These are phyloP conservation scores for Deakozyma indianensis DNA, from an alignment of 805 yeast species.

Conservation along the genomic window DNA sequence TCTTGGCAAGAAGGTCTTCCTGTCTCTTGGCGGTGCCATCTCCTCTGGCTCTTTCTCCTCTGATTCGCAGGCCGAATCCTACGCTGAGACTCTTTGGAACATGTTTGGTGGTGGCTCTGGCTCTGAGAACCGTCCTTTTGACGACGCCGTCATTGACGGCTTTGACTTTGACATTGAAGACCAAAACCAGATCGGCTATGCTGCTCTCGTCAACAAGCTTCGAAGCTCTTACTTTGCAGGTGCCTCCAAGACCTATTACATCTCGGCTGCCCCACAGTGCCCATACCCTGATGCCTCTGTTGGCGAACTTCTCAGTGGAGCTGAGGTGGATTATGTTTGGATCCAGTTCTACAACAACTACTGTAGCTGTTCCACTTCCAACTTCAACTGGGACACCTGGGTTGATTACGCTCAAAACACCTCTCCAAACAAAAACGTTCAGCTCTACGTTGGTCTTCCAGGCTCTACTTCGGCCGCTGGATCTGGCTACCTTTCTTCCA, in stretches of 20 bases:
- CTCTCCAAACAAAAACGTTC: slow-evolving; percentile 56
- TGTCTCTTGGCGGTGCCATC: slow-evolving; percentile 48
- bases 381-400: slow-evolving; percentile 70
- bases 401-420: slow-evolving; percentile 38
- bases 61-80: slow-evolving; percentile 32
- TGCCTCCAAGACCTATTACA: slow-evolving; percentile 47
- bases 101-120: slow-evolving; percentile 32
- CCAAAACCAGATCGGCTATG: slow-evolving; percentile 47
- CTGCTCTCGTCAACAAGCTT: slow-evolving; percentile 39
- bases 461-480: slow-evolving; percentile 40
- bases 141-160: slow-evolving; percentile 48
- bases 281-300: slow-evolving; percentile 65
- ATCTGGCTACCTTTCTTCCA: slow-evolving; percentile 32
- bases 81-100: slow-evolving; percentile 31
- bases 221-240: slow-evolving; percentile 27
- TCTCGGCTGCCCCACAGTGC: slow-evolving; percentile 91
- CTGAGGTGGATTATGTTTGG: slow-evolving; percentile 65
- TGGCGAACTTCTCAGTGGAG: slow-evolving; percentile 51
- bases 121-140: slow-evolving; percentile 28
- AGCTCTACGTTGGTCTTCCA: slow-evolving; percentile 64
- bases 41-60: slow-evolving; percentile 36
- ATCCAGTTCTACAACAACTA: slow-evolving; percentile 84
- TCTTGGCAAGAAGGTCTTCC: slow-evolving; percentile 53
- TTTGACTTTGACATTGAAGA: slow-evolving; percentile 52
- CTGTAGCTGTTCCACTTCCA: slow-evolving; percentile 29